Percentiles rank a stretch among this genome's conserved stretches.
Evolutionary conservation across 306 rosid species (phyloP).

Genomic region (Citrullus mucosospermus): DNA sequence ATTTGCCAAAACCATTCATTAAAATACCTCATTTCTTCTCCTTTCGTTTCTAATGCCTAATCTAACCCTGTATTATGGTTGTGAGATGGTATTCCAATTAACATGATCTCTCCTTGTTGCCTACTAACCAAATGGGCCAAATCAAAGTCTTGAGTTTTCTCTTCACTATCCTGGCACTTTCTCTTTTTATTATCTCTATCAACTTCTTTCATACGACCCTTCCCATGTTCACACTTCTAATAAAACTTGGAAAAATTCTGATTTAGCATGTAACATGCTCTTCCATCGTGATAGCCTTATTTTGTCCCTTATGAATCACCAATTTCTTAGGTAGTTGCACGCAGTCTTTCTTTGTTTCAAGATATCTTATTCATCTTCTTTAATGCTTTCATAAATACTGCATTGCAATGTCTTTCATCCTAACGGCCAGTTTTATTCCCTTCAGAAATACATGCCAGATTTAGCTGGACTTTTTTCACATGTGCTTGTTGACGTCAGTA

Average conservation of each 20-base stretch:
- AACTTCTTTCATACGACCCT: background rate
- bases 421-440: slow-evolving; percentile 1
- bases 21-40: background rate
- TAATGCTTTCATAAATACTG: background rate
- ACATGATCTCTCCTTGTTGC: background rate
- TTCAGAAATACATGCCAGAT: slow-evolving; percentile 95
- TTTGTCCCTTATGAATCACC: background rate
- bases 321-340: background rate
- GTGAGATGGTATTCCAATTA: background rate
- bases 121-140: background rate
- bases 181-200: background rate
- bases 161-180: background rate
- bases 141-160: background rate
- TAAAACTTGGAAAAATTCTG: background rate
- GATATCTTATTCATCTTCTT: background rate
- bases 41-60: background rate
- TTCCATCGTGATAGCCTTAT: background rate
- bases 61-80: background rate
- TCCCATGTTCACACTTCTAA: background rate
- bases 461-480: slow-evolving; percentile 85
- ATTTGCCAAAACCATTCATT: background rate
- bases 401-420: background rate
- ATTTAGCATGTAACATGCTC: background rate
- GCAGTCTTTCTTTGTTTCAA: background rate
- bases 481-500: slow-evolving; percentile 92